Base-by-base conservation (phyloP, 352 stramenopile genomes). In the Aphanomyces euteiches region DNA sequence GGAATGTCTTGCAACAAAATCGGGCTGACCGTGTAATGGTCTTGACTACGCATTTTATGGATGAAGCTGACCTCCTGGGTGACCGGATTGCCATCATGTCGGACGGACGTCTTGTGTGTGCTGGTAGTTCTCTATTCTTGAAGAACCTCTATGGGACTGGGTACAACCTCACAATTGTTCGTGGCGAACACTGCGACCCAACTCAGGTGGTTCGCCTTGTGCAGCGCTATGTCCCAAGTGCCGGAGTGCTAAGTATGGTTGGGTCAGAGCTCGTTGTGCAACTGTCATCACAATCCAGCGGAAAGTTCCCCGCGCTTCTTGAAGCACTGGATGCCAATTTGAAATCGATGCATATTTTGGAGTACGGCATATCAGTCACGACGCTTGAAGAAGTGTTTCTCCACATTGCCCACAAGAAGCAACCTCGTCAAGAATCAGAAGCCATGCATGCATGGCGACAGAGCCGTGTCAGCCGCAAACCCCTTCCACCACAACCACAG, bases 331-430 rank as follows among this genome's bases (percentile, higher is more conserved):
- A 91, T 40, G 48, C 61, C 4, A 54, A 80, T 41, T 72, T 87
- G 61, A 65, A 73, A 2, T 61, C 72, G 7, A 65, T 96, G 17
- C 72, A 73, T 5, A 84, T 99, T 64, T 58, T 87, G 1, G 89
- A 90, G 45, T 99, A 99, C 77, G 97, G 97, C 41, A 86, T 99
- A 36, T 96, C 90, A 17, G 95, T 99, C 50, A 99, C 97, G n/a
- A 99, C 97, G 0, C 79, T 99, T 5, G 98, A 99, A 74, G 97
- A 99, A 82, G 96, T 99, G 0, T 99, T 99, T 76, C 75, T 99
- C 63, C 77, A 78, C 12, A 90, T 90, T 66, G 81, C 83, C 2
- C 69, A 56, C 45, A 34, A 69, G 34, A 5, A 56, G 15, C 6
- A 6, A n/a, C 3, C 34, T 37, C 41, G 43, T 56, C 17, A 37